Base-by-base conservation (phyloP, 129 eudicot genomes). In the sunflower (Helianthus annuus) region DNA sequence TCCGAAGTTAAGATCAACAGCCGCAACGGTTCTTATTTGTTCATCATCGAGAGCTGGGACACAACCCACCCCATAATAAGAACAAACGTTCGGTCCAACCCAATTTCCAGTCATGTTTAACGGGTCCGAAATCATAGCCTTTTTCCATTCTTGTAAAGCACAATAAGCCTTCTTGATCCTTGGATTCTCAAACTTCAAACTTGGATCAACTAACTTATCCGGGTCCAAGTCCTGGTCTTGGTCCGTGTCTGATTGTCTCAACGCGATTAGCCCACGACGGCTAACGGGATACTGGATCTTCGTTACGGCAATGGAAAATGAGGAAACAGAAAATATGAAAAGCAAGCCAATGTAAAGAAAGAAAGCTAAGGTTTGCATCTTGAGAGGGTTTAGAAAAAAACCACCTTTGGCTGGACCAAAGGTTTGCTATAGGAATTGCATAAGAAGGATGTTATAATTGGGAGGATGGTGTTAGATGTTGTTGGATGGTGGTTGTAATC, bases 81-180 rank as follows among this genome's bases (percentile, higher is more conserved):
- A 59, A 82, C 96, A 89, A 7, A 89, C 91, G 61, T 90, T 71
- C 0, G 92, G 83, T 5, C 98, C 98, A 1, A 63, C 83, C 97
- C 98, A 94, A 48, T 82, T 86, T 22, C 24, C 69, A 0, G 96
- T 90, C 70, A 84, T 56, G 74, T 85, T 79, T 2, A 5, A 32
- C 0, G 98, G 97, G 56, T 93, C 98, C 1, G 98, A 93, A 56
- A 80, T 84, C 12, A 93, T 79, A 10, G 82, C 83, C 40, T 78
- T 72, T 72, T 87, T 93, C 96, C 95, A 90, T 65, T 89, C 90
- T 65, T 89, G 90, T 12, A 93, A 81, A 56, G 89, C 96, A 45
- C 66, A 46, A 70, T 80, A 85, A 17, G 95, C 98, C 13, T 60
- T 85, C 29, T 78, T 76, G 39, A 93, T 83, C 77, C 95, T 68